A percentile compares a stretch with the other conserved stretches of the same genome.
phyloP scores from a whole-genome alignment of 768 basidiomycete genomes.

The Rhodotorula kratochvilovae region DNA sequence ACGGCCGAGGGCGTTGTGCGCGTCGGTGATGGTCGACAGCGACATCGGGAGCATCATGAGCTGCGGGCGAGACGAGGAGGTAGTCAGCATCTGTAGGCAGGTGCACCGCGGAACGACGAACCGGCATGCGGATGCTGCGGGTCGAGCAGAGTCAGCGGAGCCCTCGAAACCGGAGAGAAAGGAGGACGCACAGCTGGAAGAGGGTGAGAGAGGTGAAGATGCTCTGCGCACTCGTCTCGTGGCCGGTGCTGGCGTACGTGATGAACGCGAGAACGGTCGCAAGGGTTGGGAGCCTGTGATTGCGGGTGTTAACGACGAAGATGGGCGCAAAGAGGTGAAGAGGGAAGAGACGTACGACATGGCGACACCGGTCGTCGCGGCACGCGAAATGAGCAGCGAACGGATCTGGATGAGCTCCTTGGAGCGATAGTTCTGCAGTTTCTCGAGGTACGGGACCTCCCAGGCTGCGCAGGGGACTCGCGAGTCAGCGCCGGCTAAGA shows the following conservation, averaged over 20 bases:
- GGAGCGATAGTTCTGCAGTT: constrained; percentile 59
- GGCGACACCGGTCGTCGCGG: constrained; percentile 39
- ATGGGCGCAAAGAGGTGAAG: not conserved
- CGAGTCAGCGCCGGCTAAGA: not conserved
- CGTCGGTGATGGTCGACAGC: constrained; percentile 65
- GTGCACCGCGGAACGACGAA: not conserved
- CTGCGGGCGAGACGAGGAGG: not conserved
- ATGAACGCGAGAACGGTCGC: constrained; percentile 67
- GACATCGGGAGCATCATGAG: constrained; percentile 25
- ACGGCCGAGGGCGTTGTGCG: constrained; percentile 70
- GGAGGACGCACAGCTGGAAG: constrained; percentile 64
- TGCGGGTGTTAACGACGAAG: too few relatives aligned
- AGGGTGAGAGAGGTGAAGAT: constrained; percentile 80
- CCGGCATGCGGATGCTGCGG: constrained; percentile 1
- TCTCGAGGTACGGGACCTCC: constrained; percentile 63
- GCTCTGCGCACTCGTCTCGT: constrained; percentile 62
- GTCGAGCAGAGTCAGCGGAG: constrained; percentile 33
- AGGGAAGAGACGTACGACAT: constrained; percentile 17
- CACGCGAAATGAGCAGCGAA: constrained; percentile 42
- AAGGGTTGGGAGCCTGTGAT: constrained; percentile 59
- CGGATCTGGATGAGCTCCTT: constrained; percentile 64
- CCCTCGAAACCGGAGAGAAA: constrained; percentile 46
- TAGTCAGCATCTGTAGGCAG: too few relatives aligned
- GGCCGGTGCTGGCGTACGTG: constrained; percentile 69
- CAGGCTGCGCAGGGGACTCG: constrained; percentile 27